Base-by-base conservation (phyloP, 2,329 filamentous ascomycete species). In the Metarhizium sp. region DNA sequence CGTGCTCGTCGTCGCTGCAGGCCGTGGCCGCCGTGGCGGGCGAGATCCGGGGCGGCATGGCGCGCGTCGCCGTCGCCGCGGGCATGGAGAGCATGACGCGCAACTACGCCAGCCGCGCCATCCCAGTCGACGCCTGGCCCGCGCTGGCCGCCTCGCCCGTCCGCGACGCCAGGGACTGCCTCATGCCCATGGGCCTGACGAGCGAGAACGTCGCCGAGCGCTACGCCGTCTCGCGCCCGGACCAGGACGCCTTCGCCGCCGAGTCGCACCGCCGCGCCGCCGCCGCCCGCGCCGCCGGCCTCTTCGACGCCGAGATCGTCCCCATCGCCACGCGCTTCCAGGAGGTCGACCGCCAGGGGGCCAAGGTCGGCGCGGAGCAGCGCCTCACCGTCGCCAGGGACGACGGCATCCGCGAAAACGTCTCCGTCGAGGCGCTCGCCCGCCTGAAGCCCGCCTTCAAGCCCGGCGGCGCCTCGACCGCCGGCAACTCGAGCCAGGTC, bases 11-110 rank as follows among this genome's bases (percentile, higher is more conserved):
- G 6, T 87, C 86, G 2, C 78, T 96, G 51, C 86, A 89, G 62
- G 85, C 87, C 30, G 86, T 96, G 52, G 86, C 90, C 1, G 74
- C 78, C 14, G 77, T 95, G 3, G 87, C 88, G 5, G 84, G 87
- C 56, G 79, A 86, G 59, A 94, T 96, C 62, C 80, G 83, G n/a
- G 77, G 80, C 0, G 90, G 88, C 1, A 80, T 82, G 62, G 87
- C 92, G 52, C 80, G 85, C 59, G 77, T 79, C 0, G 92, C 90
- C 57, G 83, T 96, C 59, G 92, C 85, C 10, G 92, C 88, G 2
- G 92, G 92, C 34, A 96, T 95, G 88, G 92, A 96, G 79, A 92
- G 87, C 73, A 96, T 96, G 92, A 95, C 90, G 60, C 76, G 87
- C 61, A 96, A 96, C 73, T 96, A 96, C 71, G 91, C 86, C 52